These are phyloP conservation scores for Curvularia eragrostidis DNA, from an alignment of 2,329 filamentous ascomycete genomes.

Conservation along the genomic window DNA sequence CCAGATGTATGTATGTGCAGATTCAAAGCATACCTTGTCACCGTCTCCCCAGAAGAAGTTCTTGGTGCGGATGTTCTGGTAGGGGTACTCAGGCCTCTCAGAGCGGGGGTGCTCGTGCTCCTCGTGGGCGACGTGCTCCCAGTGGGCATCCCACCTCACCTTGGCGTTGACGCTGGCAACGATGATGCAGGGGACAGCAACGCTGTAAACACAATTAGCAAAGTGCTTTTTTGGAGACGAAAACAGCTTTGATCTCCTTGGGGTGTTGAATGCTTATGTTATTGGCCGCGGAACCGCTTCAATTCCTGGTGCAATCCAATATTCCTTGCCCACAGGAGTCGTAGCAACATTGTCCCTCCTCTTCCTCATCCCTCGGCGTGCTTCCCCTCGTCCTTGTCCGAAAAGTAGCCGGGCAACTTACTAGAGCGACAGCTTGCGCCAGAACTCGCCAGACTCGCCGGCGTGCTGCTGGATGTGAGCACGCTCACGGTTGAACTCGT, in stretches of 20 bases:
- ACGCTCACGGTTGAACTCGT: slow-evolving; percentile 92
- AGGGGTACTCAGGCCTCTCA: slow-evolving; percentile 91
- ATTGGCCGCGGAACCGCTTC: background rate
- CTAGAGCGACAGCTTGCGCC: slow-evolving; percentile 96
- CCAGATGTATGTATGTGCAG: background rate
- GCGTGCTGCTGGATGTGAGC: slow-evolving; percentile 91
- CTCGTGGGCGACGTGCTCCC: slow-evolving; percentile 90
- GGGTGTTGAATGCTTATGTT: background rate
- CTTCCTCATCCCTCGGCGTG: background rate
- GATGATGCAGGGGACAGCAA: slow-evolving; percentile 74
- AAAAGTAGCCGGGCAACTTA: slow-evolving; percentile 60
- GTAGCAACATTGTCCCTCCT: background rate
- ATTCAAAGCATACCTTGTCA: slow-evolving; percentile 74
- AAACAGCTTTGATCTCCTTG: background rate
- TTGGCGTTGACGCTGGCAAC: slow-evolving; percentile 82
- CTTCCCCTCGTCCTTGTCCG: background rate
- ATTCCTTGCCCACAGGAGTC: background rate
- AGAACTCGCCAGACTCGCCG: slow-evolving; percentile 82
- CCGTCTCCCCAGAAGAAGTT: slow-evolving; percentile 95
- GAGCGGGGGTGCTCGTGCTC: slow-evolving; percentile 67
- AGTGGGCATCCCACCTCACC: slow-evolving; percentile 92
- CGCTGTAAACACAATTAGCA: slow-evolving; percentile 61
- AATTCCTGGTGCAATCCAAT: background rate
- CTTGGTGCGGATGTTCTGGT: slow-evolving; percentile 97
- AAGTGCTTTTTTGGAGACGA: background rate